Base-by-base conservation (phyloP, 345 rosid genomes). In the Eucalyptus curtisii region DNA sequence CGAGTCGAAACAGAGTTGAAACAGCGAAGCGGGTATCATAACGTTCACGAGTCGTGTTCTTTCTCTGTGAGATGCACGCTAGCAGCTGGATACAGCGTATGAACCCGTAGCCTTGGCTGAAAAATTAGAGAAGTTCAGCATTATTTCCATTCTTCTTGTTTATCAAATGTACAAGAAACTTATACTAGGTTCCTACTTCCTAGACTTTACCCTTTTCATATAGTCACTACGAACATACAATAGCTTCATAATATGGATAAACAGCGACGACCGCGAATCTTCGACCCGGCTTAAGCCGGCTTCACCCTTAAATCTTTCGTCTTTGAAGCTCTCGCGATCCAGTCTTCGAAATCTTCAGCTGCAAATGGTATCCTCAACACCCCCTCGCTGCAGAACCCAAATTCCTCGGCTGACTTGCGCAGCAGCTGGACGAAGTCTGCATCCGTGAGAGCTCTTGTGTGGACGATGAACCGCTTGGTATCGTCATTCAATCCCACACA, bases 391-490 rank as follows among this genome's bases (percentile, higher is more conserved):
- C 71, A 45, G 42, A 93, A 93, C 2, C 92, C 94, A 61, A 91
- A 91, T 76, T 94, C 95, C 85, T 93, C 93, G 2, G 92, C 93
- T 4, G 94, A 91, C 90, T 68, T 91, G 13, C 87, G 80, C 7
- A 92, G 86, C 91, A 94, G 89, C 85, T 90, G 87, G 86, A 76
- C 7, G 88, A 94, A 93, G 27, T 91, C 91, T 7, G 89, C 89
- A 40, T 93, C 92, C 3, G 89, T 45, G 31, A 93, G 87, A 42
- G 89, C 88, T 33, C 71, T 89, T 19, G 87, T 88, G 10, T 92
- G 94, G 42, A 92, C 92, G 7, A 91, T 79, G 49, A 92, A 92
- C 44, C 88, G 49, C 80, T 66, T 88, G 13, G 86, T 90, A 25
- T 91, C 86, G 24, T 87, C 49, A 5, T 88, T 15, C 9, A 88